phyloP scores from a whole-genome alignment of 208 protist genomes.

The Trypanosoma caninum region DNA sequence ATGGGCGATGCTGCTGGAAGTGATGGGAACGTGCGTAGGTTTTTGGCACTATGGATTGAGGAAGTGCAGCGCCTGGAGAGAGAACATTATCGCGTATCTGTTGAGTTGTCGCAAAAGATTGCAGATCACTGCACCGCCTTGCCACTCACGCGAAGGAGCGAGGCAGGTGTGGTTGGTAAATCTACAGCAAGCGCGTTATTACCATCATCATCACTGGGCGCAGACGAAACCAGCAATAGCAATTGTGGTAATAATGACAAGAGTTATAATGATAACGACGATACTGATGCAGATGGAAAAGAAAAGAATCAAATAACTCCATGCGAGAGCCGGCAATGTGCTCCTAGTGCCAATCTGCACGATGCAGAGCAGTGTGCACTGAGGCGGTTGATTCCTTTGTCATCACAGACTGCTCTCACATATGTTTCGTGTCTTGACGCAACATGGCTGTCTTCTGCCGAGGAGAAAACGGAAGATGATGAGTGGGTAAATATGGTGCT shows the following conservation, averaged over 20 bases:
- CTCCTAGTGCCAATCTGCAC: conserved; percentile 36
- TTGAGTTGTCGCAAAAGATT: conserved; percentile 29
- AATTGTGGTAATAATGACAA: neutral
- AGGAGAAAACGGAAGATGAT: neutral
- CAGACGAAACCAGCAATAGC: too few relatives aligned
- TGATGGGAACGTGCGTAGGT: neutral
- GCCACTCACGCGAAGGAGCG: neutral
- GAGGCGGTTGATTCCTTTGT: conserved; percentile 23
- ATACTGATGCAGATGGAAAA: neutral
- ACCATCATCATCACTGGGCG: too few relatives aligned
- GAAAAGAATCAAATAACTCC: neutral
- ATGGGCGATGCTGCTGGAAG: neutral
- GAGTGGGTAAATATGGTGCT: neutral
- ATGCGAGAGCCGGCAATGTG: neutral
- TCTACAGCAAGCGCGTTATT: too few relatives aligned
- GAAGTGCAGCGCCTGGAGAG: conserved; percentile 45
- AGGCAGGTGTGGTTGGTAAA: neutral
- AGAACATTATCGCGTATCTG: conserved; percentile 49
- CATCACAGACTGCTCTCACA: conserved; percentile 20
- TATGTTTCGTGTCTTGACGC: conserved; percentile 44
- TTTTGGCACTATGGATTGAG: conserved; percentile 55
- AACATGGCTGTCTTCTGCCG: conserved; percentile 24
- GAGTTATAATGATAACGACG: neutral
- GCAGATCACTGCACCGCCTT: conserved; percentile 26
- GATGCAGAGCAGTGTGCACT: conserved; percentile 41